These are phyloP conservation scores for Capronia epimyces DNA, from an alignment of 2,329 filamentous ascomycete genomes.

Conservation along the genomic window DNA sequence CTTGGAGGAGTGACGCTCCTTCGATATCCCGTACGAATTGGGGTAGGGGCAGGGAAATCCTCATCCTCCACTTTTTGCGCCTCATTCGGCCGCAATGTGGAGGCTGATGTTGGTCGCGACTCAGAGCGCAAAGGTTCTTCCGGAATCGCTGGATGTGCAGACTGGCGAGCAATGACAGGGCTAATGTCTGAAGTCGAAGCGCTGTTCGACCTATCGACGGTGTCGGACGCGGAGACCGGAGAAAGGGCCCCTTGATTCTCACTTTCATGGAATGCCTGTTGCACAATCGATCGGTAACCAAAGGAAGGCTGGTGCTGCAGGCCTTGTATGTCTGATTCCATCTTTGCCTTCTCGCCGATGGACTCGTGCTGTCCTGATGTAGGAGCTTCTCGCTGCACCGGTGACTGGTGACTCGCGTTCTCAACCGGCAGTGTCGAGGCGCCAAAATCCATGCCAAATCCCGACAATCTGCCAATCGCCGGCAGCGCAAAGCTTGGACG, in stretches of 20 bases:
- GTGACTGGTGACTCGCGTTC: not conserved
- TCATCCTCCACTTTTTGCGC: constrained; percentile 1
- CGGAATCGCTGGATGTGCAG: constrained; percentile 43
- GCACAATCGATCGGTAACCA: constrained; percentile 56
- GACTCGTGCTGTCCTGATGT: not conserved
- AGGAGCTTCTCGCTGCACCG: not conserved
- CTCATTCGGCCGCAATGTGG: constrained; percentile 22
- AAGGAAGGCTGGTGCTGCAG: constrained; percentile 51
- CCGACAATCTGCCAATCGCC: constrained; percentile 20
- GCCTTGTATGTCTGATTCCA: constrained; percentile 2
- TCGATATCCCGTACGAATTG: constrained; percentile 51
- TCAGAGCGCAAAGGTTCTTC: constrained; percentile 18
- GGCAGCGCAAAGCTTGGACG: constrained; percentile 16
- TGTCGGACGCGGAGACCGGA: constrained; percentile 46
- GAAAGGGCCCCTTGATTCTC: constrained; percentile 52
- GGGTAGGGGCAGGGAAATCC: constrained; percentile 31
- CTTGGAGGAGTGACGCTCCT: constrained; percentile 56
- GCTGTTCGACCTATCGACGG: constrained; percentile 56
- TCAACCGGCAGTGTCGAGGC: not conserved
- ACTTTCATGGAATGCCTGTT: constrained; percentile 59
- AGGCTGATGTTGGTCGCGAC: constrained; percentile 31
- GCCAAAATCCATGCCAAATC: constrained; percentile 24
- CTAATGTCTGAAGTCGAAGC: constrained; percentile 59
- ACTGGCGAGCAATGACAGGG: constrained; percentile 58
- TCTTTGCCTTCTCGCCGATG: not conserved